A percentile compares a stretch with the other conserved stretches of the same genome.
These are phyloP conservation scores for Alternaria burnsii DNA, from an alignment of 2,329 filamentous ascomycete genomes.

Conservation along the genomic window DNA sequence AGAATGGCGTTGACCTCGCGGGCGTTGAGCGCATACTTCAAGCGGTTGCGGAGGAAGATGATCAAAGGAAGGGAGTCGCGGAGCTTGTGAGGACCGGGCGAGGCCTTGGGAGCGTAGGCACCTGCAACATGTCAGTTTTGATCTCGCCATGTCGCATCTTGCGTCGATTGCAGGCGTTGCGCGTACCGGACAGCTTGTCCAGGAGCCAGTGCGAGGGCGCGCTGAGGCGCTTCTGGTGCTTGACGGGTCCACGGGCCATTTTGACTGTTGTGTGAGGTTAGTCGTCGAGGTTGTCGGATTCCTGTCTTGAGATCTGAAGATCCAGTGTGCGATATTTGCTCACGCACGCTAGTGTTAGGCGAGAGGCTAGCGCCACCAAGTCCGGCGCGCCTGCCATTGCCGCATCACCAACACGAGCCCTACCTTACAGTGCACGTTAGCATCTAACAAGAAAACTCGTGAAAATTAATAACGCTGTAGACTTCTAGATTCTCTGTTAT, in stretches of 20 bases:
- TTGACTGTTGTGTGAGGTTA: constrained; percentile 56
- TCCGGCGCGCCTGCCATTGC: background rate
- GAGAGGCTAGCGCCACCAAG: constrained; percentile 6
- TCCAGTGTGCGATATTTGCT: too few species aligned
- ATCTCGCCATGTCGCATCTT: constrained; percentile 11
- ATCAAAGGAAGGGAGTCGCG: constrained; percentile 98
- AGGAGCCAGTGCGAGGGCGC: constrained; percentile 99
- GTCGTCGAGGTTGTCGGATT: constrained; percentile 47
- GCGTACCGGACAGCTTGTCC: constrained; percentile 92
- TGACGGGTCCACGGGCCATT: constrained; percentile 81
- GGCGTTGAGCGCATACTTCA: constrained; percentile 99
- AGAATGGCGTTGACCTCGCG: constrained; percentile 97
- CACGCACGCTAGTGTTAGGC: constrained; percentile 12
- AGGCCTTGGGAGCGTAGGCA: constrained; percentile 71
- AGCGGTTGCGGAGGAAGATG: constrained; percentile 80
- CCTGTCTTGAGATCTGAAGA: constrained; percentile 20
- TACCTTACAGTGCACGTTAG: too few species aligned
- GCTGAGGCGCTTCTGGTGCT: constrained; percentile 99
- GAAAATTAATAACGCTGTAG: too few species aligned
- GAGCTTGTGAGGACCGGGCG: constrained; percentile 96
- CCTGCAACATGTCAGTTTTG: constrained; percentile 37
- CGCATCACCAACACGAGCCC: too few species aligned
- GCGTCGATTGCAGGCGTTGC: constrained; percentile 59
- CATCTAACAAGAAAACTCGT: too few species aligned
- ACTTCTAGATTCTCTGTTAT: too few species aligned